Conservation (phyloP, 768 basidiomycete genomes). For the Phaffia australis region DNA sequence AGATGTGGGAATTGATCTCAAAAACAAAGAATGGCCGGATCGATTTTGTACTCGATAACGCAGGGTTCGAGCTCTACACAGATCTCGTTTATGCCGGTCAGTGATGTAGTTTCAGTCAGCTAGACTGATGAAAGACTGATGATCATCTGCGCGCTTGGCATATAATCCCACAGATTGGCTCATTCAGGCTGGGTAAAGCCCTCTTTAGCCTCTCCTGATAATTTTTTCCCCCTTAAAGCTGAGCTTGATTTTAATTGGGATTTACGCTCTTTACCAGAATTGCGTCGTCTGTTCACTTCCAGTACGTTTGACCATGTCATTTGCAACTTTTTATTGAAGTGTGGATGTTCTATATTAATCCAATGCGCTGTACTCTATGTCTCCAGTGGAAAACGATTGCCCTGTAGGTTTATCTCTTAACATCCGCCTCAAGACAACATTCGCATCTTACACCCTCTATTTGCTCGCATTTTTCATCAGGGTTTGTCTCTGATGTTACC, state of each 20-base stretch:
- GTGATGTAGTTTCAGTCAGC: slow-evolving; percentile 27
- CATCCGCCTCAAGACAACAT: neutral
- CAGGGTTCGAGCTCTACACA: slow-evolving; percentile 75
- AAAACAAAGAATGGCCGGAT: slow-evolving; percentile 55
- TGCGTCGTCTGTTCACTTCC: no score
- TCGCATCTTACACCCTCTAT: no score
- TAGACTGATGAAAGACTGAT: no score
- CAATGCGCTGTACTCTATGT: slow-evolving; percentile 67
- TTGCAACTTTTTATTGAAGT: neutral
- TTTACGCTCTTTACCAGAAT: no score
- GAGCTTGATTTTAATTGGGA: no score
- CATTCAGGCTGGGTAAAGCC: no score
- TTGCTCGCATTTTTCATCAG: neutral
- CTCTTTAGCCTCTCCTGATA: no score
- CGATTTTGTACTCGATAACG: slow-evolving; percentile 50
- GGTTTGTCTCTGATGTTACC: slow-evolving; percentile 66
- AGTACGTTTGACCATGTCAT: no score
- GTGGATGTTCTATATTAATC: slow-evolving; percentile 45
- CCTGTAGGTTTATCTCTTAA: slow-evolving; percentile 43
- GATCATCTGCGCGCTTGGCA: no score
- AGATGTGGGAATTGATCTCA: slow-evolving; percentile 55
- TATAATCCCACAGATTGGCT: no score
- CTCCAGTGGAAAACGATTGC: slow-evolving; percentile 91
- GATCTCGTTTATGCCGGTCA: slow-evolving; percentile 67
- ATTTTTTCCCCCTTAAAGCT: no score